Evolutionary conservation across 345 rosid genomes (phyloP), one percentile per base, ranked within the genome.

Genomic region (Punica granatum): DNA sequence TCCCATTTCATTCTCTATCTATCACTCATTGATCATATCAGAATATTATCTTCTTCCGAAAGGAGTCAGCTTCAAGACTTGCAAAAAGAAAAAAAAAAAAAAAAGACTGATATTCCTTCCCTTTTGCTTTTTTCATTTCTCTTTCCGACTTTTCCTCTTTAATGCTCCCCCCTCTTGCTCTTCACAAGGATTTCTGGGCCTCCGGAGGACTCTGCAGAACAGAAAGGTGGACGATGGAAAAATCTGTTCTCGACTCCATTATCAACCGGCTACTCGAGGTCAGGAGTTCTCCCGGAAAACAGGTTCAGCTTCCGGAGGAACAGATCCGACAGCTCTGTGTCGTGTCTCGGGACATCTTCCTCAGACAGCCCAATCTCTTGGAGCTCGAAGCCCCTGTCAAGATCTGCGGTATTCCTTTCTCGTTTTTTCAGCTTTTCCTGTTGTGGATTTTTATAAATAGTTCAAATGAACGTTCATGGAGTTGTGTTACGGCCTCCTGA

Each of bases 301-400:
- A 78, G 72, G 88, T 88, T 19, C 89, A 85, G 72, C 75, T 90
- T 60, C 81, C 82, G 60, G 95, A 90, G 82, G 56, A 71, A 23
- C 95, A 88, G 73, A 88, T 90, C 80, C 85, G 75, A 79, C 89
- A 85, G 74, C 88, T 90, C 32, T 86, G 90, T 75, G 66, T 77
- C 4, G 85, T 78, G 70, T 86, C 97, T 33, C 81, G 79, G 61
- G 83, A 75, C 35, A 76, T 88, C 78, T 86, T 90, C 83, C 74
- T 86, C 54, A 79, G 84, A 71, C 97, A 90, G 68, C 90, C 97
- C 60, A 85, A 83, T 69, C 83, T 88, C 63, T 84, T 88, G 63
- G 90, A 86, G 80, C 92, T 90, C 30, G 89, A 88, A 68, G 85
- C 95, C 43, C 97, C 97, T 28, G 74, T 90, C 74, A 90, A 88